These are phyloP conservation scores for Pluteus cervinus DNA, from an alignment of 768 basidiomycete species.

Conservation along the genomic window DNA sequence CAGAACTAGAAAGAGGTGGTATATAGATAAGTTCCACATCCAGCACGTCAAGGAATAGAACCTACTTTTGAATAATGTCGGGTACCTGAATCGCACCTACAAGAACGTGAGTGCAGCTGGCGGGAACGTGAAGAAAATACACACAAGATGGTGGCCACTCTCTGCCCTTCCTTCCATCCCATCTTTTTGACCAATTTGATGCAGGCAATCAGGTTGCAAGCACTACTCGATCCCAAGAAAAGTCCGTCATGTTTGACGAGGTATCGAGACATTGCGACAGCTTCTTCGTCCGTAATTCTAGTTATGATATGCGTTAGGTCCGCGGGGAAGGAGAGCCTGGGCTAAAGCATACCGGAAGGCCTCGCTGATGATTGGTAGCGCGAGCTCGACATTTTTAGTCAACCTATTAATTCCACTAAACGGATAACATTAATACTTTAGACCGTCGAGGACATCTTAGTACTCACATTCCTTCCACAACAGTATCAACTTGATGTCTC, in stretches of 20 bases:
- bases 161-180: conserved; percentile 63
- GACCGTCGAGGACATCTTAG: not conserved
- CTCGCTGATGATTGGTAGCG: conserved; percentile 80
- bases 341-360: conserved; percentile 61
- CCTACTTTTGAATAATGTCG: conserved; percentile 89
- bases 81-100: conserved; percentile 83
- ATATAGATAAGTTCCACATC: not conserved
- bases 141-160: conserved; percentile 82
- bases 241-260: conserved; percentile 87
- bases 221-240: conserved; percentile 93
- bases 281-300: conserved; percentile 90
- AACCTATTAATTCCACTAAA: conserved; percentile 87
- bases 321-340: not conserved
- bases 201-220: conserved; percentile 93
- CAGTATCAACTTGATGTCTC: conserved; percentile 91
- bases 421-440: not conserved
- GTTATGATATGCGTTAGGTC: conserved; percentile 1
- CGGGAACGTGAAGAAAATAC: conserved; percentile 15
- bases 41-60: not conserved
- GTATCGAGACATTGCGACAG: conserved; percentile 93
- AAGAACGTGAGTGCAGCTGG: not conserved
- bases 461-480: conserved; percentile 84
- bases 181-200: conserved; percentile 69
- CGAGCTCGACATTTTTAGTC: conserved; percentile 86
- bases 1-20: conserved; percentile 31